Evolutionary conservation across 73 alveolate species (phyloP).

Genomic region (Stentor coeruleus): DNA sequence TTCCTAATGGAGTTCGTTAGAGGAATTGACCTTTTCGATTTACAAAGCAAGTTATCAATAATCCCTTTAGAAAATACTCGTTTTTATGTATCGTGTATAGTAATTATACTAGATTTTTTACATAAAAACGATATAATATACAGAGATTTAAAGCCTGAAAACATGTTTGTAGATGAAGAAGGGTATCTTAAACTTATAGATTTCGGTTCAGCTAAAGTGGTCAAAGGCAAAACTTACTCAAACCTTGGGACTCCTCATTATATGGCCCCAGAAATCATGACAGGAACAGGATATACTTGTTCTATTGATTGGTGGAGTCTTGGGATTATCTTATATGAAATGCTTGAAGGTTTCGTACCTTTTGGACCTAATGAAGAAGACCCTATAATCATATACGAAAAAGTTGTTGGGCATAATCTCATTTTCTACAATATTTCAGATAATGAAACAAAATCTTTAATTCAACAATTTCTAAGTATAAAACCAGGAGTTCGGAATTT

Average conservation of each 20-base stretch:
- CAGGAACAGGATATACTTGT: conserved; percentile 39
- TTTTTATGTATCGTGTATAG: conserved; percentile 24
- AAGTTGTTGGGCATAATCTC: not conserved
- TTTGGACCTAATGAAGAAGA: conserved; percentile 15
- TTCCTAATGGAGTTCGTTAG: conserved; percentile 45
- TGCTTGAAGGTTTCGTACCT: conserved; percentile 35
- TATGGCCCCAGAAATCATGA: conserved; percentile 38
- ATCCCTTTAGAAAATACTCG: conserved; percentile 27
- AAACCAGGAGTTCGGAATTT: too few species aligned
- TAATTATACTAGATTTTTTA: conserved; percentile 15
- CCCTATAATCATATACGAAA: not conserved
- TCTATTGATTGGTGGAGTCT: conserved; percentile 39
- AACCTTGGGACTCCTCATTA: conserved; percentile 34
- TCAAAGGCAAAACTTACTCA: conserved; percentile 33
- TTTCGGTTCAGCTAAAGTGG: conserved; percentile 41
- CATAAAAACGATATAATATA: conserved; percentile 26
- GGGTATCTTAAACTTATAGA: conserved; percentile 38
- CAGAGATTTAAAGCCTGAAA: conserved; percentile 38
- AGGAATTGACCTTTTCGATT: conserved; percentile 57
- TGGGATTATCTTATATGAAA: conserved; percentile 41
- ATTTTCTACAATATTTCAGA: too few species aligned
- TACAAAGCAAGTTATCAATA: conserved; percentile 40
- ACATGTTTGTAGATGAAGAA: conserved; percentile 38
- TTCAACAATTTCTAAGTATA: too few species aligned
- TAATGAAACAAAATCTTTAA: too few species aligned